These are phyloP conservation scores for Azolla pinnata DNA, from an alignment of 75 land plant genomes.

Conservation along the genomic window DNA sequence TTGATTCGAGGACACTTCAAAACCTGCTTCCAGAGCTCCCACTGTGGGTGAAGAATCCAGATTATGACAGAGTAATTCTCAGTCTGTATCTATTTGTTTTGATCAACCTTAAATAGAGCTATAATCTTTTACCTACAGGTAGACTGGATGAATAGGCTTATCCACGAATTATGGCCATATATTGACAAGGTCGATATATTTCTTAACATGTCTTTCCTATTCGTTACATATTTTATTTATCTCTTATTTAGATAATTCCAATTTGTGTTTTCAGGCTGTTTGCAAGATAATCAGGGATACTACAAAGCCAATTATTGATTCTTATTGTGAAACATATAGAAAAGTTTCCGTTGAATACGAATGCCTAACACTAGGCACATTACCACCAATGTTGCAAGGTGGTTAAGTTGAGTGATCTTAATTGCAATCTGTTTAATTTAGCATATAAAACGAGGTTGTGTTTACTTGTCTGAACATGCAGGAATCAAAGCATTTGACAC, in stretches of 20 bases:
- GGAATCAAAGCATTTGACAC: constrained; percentile 81
- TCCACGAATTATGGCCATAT: constrained; percentile 78
- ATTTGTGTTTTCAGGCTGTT: constrained; percentile 44
- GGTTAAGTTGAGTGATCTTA: not conserved
- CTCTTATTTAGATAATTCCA: not conserved
- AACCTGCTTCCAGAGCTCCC: constrained; percentile 60
- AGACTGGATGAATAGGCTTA: constrained; percentile 75
- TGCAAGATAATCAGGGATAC: constrained; percentile 53
- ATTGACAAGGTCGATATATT: constrained; percentile 61
- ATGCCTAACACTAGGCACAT: constrained; percentile 55
- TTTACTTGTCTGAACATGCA: constrained; percentile 8
- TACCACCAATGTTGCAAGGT: constrained; percentile 74
- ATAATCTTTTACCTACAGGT: constrained; percentile 33
- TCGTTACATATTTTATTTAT: not conserved
- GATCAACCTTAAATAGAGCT: not conserved
- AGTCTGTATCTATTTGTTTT: too few species aligned
- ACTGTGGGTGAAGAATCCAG: constrained; percentile 82
- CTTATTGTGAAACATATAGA: constrained; percentile 55
- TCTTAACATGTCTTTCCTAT: not conserved
- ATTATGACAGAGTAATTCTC: constrained; percentile 67
- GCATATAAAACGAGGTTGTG: not conserved
- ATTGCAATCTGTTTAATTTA: not conserved
- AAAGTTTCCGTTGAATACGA: constrained; percentile 64
- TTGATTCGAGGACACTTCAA: constrained; percentile 44
- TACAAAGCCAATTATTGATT: constrained; percentile 49